These are phyloP conservation scores for Colletotrichum somersetense DNA, from an alignment of 2,329 filamentous ascomycete genomes.

Conservation along the genomic window DNA sequence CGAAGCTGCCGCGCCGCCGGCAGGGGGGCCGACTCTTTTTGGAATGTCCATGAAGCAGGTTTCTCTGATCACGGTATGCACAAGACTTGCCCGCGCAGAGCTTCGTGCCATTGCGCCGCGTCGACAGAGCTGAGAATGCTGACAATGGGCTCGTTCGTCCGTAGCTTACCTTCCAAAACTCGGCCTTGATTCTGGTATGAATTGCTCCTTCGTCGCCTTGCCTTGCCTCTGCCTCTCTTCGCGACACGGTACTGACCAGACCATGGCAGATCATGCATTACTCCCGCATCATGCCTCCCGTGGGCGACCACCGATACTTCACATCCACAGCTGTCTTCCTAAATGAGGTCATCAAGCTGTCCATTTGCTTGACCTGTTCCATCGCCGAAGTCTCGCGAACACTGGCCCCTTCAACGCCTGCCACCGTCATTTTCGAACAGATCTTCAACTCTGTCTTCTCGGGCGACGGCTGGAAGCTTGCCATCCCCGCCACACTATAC, in stretches of 20 bases:
- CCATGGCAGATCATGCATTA: slow-evolving; percentile 85
- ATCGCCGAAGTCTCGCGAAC: slow-evolving; percentile 87
- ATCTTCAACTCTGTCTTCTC: slow-evolving; percentile 86
- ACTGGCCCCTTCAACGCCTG: slow-evolving; percentile 82
- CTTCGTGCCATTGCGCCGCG: neutral
- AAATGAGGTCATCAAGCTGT: slow-evolving; percentile 91
- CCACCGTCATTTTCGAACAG: slow-evolving; percentile 83
- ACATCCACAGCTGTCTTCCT: slow-evolving; percentile 94
- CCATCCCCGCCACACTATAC: slow-evolving; percentile 88
- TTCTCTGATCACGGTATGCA: slow-evolving; percentile 60
- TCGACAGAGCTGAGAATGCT: slow-evolving; percentile 19
- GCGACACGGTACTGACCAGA: slow-evolving; percentile 23
- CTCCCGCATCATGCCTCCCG: slow-evolving; percentile 90
- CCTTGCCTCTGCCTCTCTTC: neutral
- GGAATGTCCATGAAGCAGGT: slow-evolving; percentile 77
- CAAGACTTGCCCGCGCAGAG: neutral
- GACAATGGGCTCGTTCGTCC: slow-evolving; percentile 39
- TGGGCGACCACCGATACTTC: slow-evolving; percentile 88
- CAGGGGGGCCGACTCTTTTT: slow-evolving; percentile 60
- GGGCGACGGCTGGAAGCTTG: slow-evolving; percentile 94
- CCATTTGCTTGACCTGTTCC: slow-evolving; percentile 86
- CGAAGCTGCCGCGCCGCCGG: slow-evolving; percentile 53
- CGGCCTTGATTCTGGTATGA: slow-evolving; percentile 76
- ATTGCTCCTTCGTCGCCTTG: neutral
- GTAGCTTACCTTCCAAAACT: slow-evolving; percentile 84